Conservation (phyloP, 192 early-diverging fungal genomes). For the Coemansia sp. region DNA sequence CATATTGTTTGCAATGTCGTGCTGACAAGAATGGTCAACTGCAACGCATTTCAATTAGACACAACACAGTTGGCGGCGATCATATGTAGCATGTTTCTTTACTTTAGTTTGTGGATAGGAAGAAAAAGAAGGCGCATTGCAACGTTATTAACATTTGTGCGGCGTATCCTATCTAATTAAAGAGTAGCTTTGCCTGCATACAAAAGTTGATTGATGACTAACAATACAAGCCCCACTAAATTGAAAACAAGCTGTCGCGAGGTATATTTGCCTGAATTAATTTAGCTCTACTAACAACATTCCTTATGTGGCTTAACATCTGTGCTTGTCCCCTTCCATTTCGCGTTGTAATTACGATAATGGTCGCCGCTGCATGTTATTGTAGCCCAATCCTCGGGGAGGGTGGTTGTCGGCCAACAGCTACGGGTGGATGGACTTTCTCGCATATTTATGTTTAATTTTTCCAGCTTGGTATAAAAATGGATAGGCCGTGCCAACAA, state of each 20-base stretch:
- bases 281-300: background rate
- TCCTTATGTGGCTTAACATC: background rate
- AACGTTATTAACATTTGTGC: constrained; percentile 15
- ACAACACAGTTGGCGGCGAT: no score
- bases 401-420: background rate
- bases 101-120: background rate
- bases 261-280: background rate
- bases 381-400: background rate
- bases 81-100: background rate
- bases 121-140: constrained; percentile 20
- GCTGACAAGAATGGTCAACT: background rate
- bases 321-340: background rate
- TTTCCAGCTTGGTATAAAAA: background rate
- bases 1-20: background rate
- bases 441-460: background rate
- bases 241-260: background rate
- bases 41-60: background rate
- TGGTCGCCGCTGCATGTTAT: background rate
- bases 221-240: background rate
- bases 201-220: background rate
- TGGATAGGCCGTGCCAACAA: background rate
- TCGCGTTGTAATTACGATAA: background rate
- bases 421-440: background rate
- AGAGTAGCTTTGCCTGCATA: background rate
- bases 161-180: background rate